These are phyloP conservation scores for Globisporangium carolinianum DNA, from an alignment of 352 stramenopile species.

Conservation along the genomic window DNA sequence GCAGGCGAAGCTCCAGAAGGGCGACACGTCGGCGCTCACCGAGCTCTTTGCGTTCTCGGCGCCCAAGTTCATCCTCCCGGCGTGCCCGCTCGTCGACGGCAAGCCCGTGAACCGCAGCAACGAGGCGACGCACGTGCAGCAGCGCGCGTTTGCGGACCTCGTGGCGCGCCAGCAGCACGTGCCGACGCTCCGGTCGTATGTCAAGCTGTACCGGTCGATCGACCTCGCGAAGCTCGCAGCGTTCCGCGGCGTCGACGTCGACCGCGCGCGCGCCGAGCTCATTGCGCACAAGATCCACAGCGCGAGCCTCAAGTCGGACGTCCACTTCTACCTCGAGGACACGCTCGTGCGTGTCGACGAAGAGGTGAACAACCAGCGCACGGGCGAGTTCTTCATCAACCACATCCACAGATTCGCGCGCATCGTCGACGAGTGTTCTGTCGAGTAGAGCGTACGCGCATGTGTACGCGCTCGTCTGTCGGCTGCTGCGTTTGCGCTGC, in stretches of 20 bases:
- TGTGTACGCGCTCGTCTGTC: too few relatives aligned
- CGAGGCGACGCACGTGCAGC: slow-evolving; percentile 70
- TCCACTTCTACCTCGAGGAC: slow-evolving; percentile 79
- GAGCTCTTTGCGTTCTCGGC: slow-evolving; percentile 91
- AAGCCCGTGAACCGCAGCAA: slow-evolving; percentile 42
- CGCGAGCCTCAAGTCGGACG: slow-evolving; percentile 58
- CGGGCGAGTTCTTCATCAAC: slow-evolving; percentile 86
- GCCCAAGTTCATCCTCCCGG: slow-evolving; percentile 94
- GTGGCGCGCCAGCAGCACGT: slow-evolving; percentile 84
- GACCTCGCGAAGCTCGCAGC: slow-evolving; percentile 90
- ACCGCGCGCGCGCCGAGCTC: slow-evolving; percentile 65
- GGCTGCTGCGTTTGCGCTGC: too few relatives aligned
- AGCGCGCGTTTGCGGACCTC: slow-evolving; percentile 88
- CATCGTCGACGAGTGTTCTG: slow-evolving; percentile 78
- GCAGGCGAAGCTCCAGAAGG: slow-evolving; percentile 79
- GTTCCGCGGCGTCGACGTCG: slow-evolving; percentile 82
- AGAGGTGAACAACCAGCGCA: slow-evolving; percentile 78
- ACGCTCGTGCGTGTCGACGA: slow-evolving; percentile 81
- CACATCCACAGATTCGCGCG: slow-evolving; percentile 85
- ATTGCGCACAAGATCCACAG: slow-evolving; percentile 75
- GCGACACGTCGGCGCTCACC: slow-evolving; percentile 69
- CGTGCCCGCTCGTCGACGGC: slow-evolving; percentile 50
- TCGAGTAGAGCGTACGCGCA: slow-evolving; percentile 20
- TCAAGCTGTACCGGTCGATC: slow-evolving; percentile 97
- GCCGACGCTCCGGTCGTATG: slow-evolving; percentile 90